Evolutionary conservation across 192 early-diverging fungal species (phyloP).

Genomic region (Powellomyces hirtus): DNA sequence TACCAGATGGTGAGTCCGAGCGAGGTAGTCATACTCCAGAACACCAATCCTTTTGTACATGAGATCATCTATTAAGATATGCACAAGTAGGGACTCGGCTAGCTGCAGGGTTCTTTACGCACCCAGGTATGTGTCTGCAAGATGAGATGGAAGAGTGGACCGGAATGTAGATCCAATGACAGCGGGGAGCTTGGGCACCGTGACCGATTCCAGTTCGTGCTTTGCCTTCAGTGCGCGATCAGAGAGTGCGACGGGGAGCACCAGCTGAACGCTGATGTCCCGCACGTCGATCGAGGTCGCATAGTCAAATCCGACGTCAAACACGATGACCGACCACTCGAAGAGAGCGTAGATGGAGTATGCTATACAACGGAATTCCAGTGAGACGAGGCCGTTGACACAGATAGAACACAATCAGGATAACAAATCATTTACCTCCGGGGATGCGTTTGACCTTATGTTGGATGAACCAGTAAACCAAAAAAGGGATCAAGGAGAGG

Average conservation of each 20-base stretch:
- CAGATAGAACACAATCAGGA: too few relatives aligned
- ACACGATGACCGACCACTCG: constrained; percentile 20
- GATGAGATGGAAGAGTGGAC: neutral
- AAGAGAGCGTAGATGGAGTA: constrained; percentile 18
- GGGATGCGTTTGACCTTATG: constrained; percentile 16
- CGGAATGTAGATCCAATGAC: neutral
- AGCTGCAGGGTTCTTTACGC: neutral
- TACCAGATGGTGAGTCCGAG: constrained; percentile 23
- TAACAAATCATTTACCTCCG: constrained; percentile 15
- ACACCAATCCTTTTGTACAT: constrained; percentile 4
- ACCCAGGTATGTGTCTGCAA: constrained; percentile 22
- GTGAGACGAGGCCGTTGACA: neutral
- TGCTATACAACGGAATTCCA: too few relatives aligned
- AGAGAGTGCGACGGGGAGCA: neutral
- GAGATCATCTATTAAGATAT: neutral
- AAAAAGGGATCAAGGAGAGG: neutral
- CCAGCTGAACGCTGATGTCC: constrained; percentile 6
- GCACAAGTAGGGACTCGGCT: neutral
- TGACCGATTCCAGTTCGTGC: neutral
- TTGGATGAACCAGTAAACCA: constrained; percentile 16
- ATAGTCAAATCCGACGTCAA: constrained; percentile 19
- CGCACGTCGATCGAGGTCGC: constrained; percentile 5
- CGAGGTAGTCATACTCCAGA: constrained; percentile 18
- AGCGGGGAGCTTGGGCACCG: neutral
- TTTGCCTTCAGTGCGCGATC: neutral